Evolutionary conservation across 1,284 basidiomycete genomes (phyloP), one percentile per base, ranked within the genome.

Genomic region (Ustilago loliicola): DNA sequence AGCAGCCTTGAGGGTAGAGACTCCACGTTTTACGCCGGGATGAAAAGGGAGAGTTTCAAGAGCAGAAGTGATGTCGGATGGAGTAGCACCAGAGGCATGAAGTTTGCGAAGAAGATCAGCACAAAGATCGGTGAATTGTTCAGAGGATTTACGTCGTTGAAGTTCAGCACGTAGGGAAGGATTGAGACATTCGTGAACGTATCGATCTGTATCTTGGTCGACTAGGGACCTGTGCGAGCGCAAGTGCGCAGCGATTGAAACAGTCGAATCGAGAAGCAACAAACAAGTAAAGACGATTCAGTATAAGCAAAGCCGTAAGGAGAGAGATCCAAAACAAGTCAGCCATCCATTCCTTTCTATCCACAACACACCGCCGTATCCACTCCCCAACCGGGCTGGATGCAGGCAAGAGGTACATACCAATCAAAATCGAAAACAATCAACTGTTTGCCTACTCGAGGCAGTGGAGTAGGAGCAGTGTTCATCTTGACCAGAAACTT

Each of bases 381-480:
- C n/a, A n/a, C n/a, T n/a, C n/a, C n/a, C n/a, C n/a, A n/a, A n/a
- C n/a, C n/a, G n/a, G n/a, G n/a, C n/a, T n/a, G n/a, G n/a, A n/a
- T n/a, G n/a, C n/a, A n/a, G n/a, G n/a, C n/a, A n/a, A 6, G 15
- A 87, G 15, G 34, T 36, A 36, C 89, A 72, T 85, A 94, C 96
- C 96, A 98, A 90, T 99, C 96, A 88, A 98, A 98, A 87, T 99
- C 96, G 82, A 93, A 98, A 19, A 98, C 92, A 77, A 98, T 89
- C 53, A 98, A 91, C 87, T 96, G 94, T 79, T 71, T 72, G 11
- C 68, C 68, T 2, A 80, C 78, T 10, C 38, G 34, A 11, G 82
- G 75, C 11, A 85, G 52, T 19, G 84, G 76, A 27, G 56, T 27
- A 15, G 75, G 75, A 15, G 75, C 75, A 19, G 75, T 77, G 55